Evolutionary conservation across 2,329 filamentous ascomycete genomes (phyloP).

Genomic region (Xylaria sp.): DNA sequence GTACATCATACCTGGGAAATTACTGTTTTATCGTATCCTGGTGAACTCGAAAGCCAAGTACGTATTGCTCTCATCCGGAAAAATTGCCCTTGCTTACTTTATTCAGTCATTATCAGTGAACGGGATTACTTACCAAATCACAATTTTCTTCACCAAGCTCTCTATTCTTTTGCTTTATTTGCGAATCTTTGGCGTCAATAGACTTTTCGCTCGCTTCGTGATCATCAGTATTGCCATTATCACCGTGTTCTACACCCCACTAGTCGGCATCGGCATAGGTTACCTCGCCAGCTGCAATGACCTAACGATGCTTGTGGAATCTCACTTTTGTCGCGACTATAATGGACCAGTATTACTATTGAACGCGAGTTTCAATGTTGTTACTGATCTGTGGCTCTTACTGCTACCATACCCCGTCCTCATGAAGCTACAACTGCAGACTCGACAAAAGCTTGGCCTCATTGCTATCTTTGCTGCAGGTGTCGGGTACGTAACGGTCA

Average conservation of each 20-base stretch:
- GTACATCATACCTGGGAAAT: background rate
- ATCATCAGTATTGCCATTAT: background rate
- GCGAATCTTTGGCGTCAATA: background rate
- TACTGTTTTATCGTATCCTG: background rate
- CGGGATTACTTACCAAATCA: background rate
- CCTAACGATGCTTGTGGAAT: background rate
- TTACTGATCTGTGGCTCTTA: conserved; percentile 3
- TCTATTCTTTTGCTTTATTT: background rate
- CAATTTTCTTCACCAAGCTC: background rate
- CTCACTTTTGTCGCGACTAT: background rate
- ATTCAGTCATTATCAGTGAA: background rate
- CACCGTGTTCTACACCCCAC: background rate
- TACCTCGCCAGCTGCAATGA: background rate
- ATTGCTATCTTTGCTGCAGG: background rate
- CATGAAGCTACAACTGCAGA: background rate
- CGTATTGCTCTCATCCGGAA: background rate
- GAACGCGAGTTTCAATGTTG: background rate
- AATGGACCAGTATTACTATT: background rate
- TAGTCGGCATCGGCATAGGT: background rate
- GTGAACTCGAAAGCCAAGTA: background rate
- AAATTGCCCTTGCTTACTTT: background rate
- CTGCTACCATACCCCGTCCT: background rate
- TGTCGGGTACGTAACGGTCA: background rate
- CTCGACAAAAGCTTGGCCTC: background rate
- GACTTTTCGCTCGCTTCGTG: background rate